These are phyloP conservation scores for Curvularia hawaiiensis DNA, from an alignment of 2,329 filamentous ascomycete genomes.

Conservation along the genomic window DNA sequence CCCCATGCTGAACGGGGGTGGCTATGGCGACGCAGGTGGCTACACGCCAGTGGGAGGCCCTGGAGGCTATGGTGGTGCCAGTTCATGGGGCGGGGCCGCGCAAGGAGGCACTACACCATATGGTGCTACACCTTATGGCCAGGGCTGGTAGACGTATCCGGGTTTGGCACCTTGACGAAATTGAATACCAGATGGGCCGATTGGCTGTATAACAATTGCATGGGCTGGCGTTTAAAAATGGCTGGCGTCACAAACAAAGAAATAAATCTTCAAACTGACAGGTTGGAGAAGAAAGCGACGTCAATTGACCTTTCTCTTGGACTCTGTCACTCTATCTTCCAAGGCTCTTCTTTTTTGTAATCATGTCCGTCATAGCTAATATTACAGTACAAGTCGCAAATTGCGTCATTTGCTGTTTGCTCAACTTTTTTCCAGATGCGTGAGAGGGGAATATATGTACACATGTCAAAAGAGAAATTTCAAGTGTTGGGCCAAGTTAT, in stretches of 20 bases:
- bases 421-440: slow-evolving; percentile 23
- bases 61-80: slow-evolving; percentile 56
- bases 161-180: neutral
- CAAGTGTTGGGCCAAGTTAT: slow-evolving; percentile 1
- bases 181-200: neutral
- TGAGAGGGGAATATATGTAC: slow-evolving; percentile 43
- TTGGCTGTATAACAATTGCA: slow-evolving; percentile 32
- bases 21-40: slow-evolving; percentile 63
- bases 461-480: slow-evolving; percentile 17
- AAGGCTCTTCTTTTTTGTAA: neutral
- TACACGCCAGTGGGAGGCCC: slow-evolving; percentile 67
- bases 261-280: neutral
- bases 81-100: slow-evolving; percentile 64
- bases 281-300: slow-evolving; percentile 8
- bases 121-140: slow-evolving; percentile 66
- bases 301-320: slow-evolving; percentile 5
- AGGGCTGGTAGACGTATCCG: slow-evolving; percentile 24
- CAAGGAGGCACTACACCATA: slow-evolving; percentile 58
- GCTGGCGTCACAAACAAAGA: slow-evolving; percentile 10
- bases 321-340: neutral
- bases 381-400: slow-evolving; percentile 28
- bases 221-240: slow-evolving; percentile 33
- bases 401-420: slow-evolving; percentile 8
- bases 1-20: slow-evolving; percentile 58
- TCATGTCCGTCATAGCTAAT: slow-evolving; percentile 25